Evolutionary conservation across 108 stramenopile species (phyloP), one percentile per base, ranked within the genome.

Genomic region (Cyclotella sp.): DNA sequence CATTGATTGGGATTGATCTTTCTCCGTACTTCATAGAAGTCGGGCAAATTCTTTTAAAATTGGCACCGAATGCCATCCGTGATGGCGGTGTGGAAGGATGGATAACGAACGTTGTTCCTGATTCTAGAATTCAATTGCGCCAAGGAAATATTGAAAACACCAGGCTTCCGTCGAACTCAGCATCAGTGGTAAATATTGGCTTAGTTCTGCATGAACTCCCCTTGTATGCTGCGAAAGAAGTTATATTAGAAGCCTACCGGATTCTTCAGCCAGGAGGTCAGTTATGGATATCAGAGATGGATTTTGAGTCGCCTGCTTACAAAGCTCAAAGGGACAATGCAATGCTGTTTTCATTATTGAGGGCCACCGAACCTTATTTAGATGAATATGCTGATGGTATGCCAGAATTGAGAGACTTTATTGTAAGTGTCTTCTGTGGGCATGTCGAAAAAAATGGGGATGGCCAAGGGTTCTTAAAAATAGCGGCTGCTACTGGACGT

Each of bases 241-340:
- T 94, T n/a, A 71, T 91, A 12, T 58, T 66, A n/a, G 90, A 91
- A 70, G 88, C 90, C 7, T 68, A 88, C 44, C 83, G 89, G 9
- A 72, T 91, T 16, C 57, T 94, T 22, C 79, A 85, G 67, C 88
- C 88, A 2, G 77, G 67, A 42, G 90, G 89, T 39, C 93, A 94
- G 63, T 53, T 94, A 1, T 94, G 90, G 91, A 85, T 94, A 15
- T 81, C 81, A 51, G 93, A 94, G 68, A 94, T 92, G 93, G 93
- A 94, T 72, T 94, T 94, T 83, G 91, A 92, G 67, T 63, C 87
- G 21, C 90, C 91, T 3, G 93, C 88, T 24, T 94, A 90, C 73
- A 86, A 82, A 16, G 90, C 89, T 10, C 93, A 91, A 64, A 65
- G 93, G 45, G 90, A 87, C 4, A 92, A 92, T 74, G 86, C 91